Percentiles rank a stretch among this genome's conserved stretches.
Conservation (phyloP, 495 filamentous ascomycete species). For the Talaromyces wortmannii region DNA sequence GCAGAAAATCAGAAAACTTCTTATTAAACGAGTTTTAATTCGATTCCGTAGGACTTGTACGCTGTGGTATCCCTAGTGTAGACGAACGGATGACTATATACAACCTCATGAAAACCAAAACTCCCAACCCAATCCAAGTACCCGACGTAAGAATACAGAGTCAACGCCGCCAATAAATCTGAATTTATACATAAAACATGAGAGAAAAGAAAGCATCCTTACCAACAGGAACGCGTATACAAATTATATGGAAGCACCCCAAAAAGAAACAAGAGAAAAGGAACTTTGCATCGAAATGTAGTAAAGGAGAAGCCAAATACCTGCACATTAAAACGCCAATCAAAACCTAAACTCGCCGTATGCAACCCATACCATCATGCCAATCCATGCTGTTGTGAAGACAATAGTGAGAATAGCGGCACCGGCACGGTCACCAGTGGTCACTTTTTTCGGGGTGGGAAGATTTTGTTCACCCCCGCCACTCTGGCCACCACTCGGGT, state of each 20-base stretch:
- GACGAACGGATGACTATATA: neutral
- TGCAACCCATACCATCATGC: conserved; percentile 36
- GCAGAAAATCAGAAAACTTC: too few species aligned
- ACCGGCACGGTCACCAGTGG: conserved; percentile 51
- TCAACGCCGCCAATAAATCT: neutral
- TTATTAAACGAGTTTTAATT: neutral
- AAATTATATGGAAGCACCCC: neutral
- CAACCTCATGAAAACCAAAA: neutral
- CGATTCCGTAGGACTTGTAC: neutral
- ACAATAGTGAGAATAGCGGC: conserved; percentile 60
- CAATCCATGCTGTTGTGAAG: conserved; percentile 45
- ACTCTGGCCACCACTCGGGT: conserved; percentile 49
- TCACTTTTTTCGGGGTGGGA: conserved; percentile 28
- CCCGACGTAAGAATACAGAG: neutral
- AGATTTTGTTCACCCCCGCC: conserved; percentile 16
- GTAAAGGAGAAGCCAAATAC: too few species aligned
- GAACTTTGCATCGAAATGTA: neutral
- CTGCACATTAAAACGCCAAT: neutral
- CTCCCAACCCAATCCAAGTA: neutral
- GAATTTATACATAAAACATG: neutral
- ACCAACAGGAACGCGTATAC: neutral
- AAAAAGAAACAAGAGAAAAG: neutral
- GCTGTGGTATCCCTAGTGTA: neutral
- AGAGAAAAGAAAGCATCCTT: neutral
- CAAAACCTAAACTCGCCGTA: conserved; percentile 11